phyloP scores from a whole-genome alignment of 371 early-diverging fungal species.

The Polyrhizophydium stewartii region DNA sequence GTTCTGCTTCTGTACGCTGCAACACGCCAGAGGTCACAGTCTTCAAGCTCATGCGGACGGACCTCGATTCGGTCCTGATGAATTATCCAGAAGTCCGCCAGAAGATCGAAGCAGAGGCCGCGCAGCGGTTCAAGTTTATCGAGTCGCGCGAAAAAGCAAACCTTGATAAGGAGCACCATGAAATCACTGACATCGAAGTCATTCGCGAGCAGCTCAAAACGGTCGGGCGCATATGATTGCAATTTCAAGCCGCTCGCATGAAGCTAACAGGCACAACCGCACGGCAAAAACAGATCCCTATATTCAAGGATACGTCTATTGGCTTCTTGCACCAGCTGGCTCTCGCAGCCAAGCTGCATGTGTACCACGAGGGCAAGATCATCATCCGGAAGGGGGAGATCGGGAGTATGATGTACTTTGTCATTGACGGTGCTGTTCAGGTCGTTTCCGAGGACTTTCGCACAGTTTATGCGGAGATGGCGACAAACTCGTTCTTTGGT shows the following conservation, averaged over 20 bases:
- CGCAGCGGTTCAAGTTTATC: conserved; percentile 29
- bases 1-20: conserved; percentile 42
- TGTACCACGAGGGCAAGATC: conserved; percentile 27
- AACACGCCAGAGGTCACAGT: conserved; percentile 20
- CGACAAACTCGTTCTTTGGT: conserved; percentile 45
- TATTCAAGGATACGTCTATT: conserved; percentile 30
- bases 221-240: conserved; percentile 19
- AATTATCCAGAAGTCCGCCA: conserved; percentile 37
- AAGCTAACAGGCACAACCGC: too few species aligned
- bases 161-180: conserved; percentile 19
- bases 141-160: conserved; percentile 33
- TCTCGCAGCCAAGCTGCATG: conserved; percentile 25
- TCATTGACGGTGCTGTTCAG: conserved; percentile 50
- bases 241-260: too few species aligned
- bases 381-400: conserved; percentile 47
- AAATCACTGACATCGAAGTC: conserved; percentile 38
- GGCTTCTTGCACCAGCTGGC: conserved; percentile 41
- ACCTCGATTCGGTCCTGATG: conserved; percentile 31
- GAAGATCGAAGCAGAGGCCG: conserved; percentile 37
- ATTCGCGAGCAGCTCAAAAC: conserved; percentile 38
- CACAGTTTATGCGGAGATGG: conserved; percentile 28
- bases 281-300: conserved; percentile 24
- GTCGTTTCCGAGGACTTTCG: conserved; percentile 36
- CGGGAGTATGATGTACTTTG: conserved; percentile 51
- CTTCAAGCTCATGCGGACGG: conserved; percentile 34